Percentiles rank a stretch among this genome's conserved stretches.
phyloP scores from a whole-genome alignment of 306 rosid genomes.

The Prunus persica region DNA sequence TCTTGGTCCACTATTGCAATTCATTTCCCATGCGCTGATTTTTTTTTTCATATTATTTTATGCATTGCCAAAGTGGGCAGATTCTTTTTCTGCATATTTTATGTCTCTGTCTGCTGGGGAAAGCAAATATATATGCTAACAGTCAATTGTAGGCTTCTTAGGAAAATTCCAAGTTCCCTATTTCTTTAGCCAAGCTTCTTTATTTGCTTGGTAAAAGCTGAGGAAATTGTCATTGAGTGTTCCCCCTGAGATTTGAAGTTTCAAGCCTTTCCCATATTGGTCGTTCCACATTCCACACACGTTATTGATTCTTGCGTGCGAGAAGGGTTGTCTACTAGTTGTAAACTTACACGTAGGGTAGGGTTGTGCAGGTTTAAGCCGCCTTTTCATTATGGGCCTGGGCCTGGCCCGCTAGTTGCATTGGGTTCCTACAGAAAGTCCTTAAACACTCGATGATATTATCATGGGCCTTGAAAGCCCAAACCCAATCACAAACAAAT shows the following conservation, averaged over 20 bases:
- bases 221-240: not conserved
- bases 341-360: not conserved
- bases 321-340: not conserved
- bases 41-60: not conserved
- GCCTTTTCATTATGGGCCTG: not conserved
- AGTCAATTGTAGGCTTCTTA: not conserved
- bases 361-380: not conserved
- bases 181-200: not conserved
- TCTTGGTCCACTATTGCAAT: not conserved
- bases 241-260: not conserved
- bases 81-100: not conserved
- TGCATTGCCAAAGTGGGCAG: not conserved
- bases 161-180: not conserved
- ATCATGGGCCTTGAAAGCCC: no score
- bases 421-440: no score
- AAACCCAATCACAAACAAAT: no score
- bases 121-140: not conserved
- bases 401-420: not conserved
- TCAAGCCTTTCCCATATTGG: not conserved
- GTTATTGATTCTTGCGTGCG: not conserved
- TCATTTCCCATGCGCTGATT: slow-evolving; percentile 21
- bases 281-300: not conserved
- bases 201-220: not conserved
- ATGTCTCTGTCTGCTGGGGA: not conserved
- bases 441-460: no score